These are phyloP conservation scores for Diaporthe capsici DNA, from an alignment of 2,329 filamentous ascomycete species.

Conservation along the genomic window DNA sequence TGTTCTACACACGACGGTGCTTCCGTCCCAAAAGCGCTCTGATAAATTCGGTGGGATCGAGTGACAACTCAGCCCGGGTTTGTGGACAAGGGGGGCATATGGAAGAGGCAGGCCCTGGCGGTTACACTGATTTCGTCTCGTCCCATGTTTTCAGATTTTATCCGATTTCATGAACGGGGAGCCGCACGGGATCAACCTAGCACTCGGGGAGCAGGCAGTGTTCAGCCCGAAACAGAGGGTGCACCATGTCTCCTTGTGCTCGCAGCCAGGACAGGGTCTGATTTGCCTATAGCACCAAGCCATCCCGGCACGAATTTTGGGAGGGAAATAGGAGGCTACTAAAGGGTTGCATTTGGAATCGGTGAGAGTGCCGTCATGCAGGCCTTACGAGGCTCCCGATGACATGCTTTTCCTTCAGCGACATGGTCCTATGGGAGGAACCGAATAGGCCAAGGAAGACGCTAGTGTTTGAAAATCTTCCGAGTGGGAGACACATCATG, in stretches of 20 bases:
- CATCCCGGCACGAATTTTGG: not conserved
- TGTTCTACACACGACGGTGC: not conserved
- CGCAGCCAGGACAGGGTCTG: not conserved
- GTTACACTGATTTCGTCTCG: not conserved
- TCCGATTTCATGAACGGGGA: not conserved
- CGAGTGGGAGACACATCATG: slow-evolving; percentile 11
- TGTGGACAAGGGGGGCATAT: not conserved
- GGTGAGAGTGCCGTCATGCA: not conserved
- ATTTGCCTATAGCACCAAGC: not conserved
- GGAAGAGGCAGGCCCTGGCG: not conserved
- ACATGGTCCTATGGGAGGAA: not conserved
- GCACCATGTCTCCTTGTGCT: slow-evolving; percentile 7
- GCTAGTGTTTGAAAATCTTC: slow-evolving; percentile 19
- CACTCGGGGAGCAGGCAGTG: not conserved
- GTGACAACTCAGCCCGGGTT: not conserved
- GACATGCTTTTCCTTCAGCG: not conserved
- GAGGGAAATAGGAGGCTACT: not conserved
- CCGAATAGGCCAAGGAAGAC: not conserved
- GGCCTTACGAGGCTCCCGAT: not conserved
- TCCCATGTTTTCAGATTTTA: slow-evolving; percentile 4
- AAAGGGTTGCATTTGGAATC: slow-evolving; percentile 10
- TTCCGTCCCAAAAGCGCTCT: not conserved
- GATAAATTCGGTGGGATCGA: not conserved
- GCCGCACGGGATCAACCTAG: not conserved
- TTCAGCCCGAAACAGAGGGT: not conserved